Percentiles rank a stretch among this genome's conserved stretches.
These are phyloP conservation scores for Scalesia atractyloides DNA, from an alignment of 129 eudicot species.

Conservation along the genomic window DNA sequence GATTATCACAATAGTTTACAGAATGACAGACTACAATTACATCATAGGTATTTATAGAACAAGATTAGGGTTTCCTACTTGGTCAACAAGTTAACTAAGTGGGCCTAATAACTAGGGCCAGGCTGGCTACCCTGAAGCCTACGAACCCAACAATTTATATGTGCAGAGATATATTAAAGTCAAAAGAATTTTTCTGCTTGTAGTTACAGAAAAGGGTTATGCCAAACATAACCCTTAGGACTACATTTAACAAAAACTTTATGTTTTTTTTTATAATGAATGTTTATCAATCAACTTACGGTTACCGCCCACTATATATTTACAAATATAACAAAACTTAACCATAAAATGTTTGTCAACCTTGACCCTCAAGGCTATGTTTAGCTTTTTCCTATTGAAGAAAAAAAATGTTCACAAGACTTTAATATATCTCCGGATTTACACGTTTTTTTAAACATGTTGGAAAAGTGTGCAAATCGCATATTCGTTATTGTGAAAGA, in stretches of 20 bases:
- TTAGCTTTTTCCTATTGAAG: not conserved
- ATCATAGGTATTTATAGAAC: no score
- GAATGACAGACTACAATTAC: no score
- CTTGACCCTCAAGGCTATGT: not conserved
- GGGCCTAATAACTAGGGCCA: no score
- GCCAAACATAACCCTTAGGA: not conserved
- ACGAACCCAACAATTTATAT: no score
- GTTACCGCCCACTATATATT: not conserved
- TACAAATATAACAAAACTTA: not conserved
- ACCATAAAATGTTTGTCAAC: not conserved
- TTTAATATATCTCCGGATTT: not conserved
- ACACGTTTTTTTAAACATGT: not conserved
- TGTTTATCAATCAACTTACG: not conserved
- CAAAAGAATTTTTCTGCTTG: not conserved
- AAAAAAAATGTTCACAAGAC: not conserved
- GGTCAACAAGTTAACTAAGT: no score
- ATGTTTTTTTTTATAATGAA: not conserved
- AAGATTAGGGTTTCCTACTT: no score
- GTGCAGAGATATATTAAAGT: not conserved
- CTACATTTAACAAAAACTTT: not conserved
- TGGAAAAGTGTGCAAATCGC: slow-evolving; percentile 7
- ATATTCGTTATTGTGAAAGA: not conserved
- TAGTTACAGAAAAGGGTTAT: not conserved
- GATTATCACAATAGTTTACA: no score
- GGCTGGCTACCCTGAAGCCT: no score